Base-by-base conservation (phyloP, 768 basidiomycete species). In the Stropharia rugosoannulata region DNA sequence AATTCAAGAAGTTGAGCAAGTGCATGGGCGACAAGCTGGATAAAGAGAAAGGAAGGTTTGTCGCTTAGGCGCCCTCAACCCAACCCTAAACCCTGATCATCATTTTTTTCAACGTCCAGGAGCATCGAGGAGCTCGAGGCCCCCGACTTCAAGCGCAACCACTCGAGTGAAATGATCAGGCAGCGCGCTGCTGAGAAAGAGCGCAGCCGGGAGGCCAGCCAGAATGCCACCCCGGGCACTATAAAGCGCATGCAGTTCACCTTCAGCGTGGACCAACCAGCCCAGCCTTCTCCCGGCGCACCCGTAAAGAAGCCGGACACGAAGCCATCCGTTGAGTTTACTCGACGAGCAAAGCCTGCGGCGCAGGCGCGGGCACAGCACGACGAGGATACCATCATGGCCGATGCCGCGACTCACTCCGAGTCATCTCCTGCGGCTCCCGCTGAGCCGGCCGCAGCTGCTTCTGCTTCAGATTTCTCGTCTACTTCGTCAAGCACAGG, bases 241-340 rank as follows among this genome's bases (percentile, higher is more conserved):
- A 89, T 93, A 72, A 88, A 90, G 61, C 85, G 90, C 43, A 92
- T 93, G 90, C 91, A 94, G 62, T 93, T 92, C 73, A 93, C 90
- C 1, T 93, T 93, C 70, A 87, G 87, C 61, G 79, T 93, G 61
- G 91, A 93, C 70, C 85, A 87, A 56, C 87, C 86, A 15, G 64
- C 74, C 13, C 76, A 64, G 18, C 63, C 80, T 1, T 67, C 80
- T 18, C 70, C 79, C 13, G 77, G 76, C 56, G 63, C 73, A 18
- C 75, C 75, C 19, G 80, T 81, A 60, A 80, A 81, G 64, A 89
- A 87, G 67, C 87, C 86, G 5, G 84, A 86, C 68, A 72, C 83
- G 19, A 84, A 82, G 64, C 87, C 86, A 5, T 85, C 84, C 15
- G 71, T 78, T 1, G 86, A 87, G 60, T 86, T 86, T 74, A 80